Evolutionary conservation across 768 basidiomycete genomes (phyloP).

Genomic region (Boletus reticuloceps): DNA sequence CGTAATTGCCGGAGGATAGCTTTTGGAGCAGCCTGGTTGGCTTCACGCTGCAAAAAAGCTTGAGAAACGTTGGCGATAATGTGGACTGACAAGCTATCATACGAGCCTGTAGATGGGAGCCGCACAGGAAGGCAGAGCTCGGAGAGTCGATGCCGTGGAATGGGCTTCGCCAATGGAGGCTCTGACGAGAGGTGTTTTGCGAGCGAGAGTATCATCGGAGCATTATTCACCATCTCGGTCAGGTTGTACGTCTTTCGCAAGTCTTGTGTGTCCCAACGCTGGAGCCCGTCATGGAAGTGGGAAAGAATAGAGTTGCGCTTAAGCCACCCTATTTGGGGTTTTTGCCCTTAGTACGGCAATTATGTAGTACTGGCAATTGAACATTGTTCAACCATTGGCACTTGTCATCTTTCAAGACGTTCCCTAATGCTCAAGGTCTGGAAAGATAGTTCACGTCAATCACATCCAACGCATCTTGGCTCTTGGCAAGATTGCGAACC

Average conservation of each 20-base stretch:
- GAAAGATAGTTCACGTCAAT: slow-evolving; percentile 16
- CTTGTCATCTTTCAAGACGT: not conserved
- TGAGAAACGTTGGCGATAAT: slow-evolving; percentile 26
- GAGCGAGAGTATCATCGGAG: slow-evolving; percentile 29
- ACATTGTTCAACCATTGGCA: too few relatives aligned
- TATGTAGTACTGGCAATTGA: too few relatives aligned
- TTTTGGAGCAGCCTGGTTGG: slow-evolving; percentile 52
- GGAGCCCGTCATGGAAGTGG: slow-evolving; percentile 13
- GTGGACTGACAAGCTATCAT: not conserved
- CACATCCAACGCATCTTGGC: not conserved
- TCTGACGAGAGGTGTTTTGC: slow-evolving; percentile 25
- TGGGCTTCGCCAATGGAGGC: slow-evolving; percentile 16
- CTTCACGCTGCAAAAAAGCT: slow-evolving; percentile 77
- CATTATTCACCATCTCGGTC: slow-evolving; percentile 54
- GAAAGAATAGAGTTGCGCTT: not conserved
- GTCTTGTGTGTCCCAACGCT: not conserved
- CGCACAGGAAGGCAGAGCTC: slow-evolving; percentile 64
- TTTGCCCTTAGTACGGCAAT: not conserved
- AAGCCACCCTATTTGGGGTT: slow-evolving; percentile 3
- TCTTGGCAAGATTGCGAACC: slow-evolving; percentile 10
- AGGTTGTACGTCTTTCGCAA: not conserved
- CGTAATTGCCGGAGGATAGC: slow-evolving; percentile 56
- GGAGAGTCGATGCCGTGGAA: slow-evolving; percentile 42
- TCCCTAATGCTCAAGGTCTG: slow-evolving; percentile 22
- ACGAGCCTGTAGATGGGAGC: slow-evolving; percentile 64